Evolutionary conservation across 75 land plant species (phyloP), one percentile per base, ranked within the genome.

Genomic region (Adiantum capillusveneris): DNA sequence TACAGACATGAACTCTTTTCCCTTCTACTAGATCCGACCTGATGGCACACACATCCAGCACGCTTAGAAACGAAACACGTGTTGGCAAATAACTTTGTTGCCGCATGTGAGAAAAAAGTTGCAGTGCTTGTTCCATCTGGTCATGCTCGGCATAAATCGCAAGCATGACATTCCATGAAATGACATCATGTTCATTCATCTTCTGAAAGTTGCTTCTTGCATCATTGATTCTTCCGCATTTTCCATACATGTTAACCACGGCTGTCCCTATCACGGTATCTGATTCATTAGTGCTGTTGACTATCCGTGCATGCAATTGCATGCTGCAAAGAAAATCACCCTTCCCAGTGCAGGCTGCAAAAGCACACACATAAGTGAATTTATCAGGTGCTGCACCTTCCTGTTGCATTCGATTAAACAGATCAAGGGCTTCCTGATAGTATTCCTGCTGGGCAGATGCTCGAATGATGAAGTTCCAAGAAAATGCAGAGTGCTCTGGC

Each of bases 31-130:
- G 31, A 9, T 11, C 7, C 57, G 13, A 27, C 59, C 76, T 56
- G 45, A 70, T 19, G 0, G 71, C 69, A 71, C 84, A 84, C 36
- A 74, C 73, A 0, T 83, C 84, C 25, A 84, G 52, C 46, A 77
- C 58, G 0, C 77, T 80, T 13, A 75, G 75, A 44, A 80, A 60
- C 0, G 81, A 64, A 13, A 81, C 84, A n/a, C 73, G 46, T 62
- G 81, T 83, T 46, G 84, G 88, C 65, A 57, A 74, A 9, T 77
- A 30, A 14, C 88, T 84, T 64, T 84, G 81, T 56, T 73, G 75
- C 54, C 76, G 81, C 88, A 84, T 84, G 74, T 83, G 78, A 28
- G 44, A 16, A 0, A 84, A 41, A n/a, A 72, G 63, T 52, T 77
- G 67, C 69, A 81, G 19, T 0, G 84, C 83, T 51, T 72, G 75